Base-by-base conservation (phyloP, 2,329 filamentous ascomycete species). In the Calonectria crousiana region DNA sequence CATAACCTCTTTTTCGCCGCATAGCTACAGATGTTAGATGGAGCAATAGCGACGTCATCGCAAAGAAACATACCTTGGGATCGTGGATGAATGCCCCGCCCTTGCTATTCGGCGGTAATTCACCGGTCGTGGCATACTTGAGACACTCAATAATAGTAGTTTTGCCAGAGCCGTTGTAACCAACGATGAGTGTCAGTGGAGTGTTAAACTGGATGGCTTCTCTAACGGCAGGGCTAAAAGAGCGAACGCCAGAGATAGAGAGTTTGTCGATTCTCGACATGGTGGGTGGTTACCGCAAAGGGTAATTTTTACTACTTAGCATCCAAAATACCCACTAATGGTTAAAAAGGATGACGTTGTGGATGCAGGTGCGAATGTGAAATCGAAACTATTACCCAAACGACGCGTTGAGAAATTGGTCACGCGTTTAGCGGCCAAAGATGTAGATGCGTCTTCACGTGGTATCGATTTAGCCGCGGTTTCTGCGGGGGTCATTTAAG, bases 101-200 rank as follows among this genome's bases (percentile, higher is more conserved):
- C 79, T 93, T 94, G 87, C 93, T 96, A 87, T 98, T 98, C 38
- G 97, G 95, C 1, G 97, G 97, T 62, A 98, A 90, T 81, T 97
- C 94, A 71, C 97, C 97, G 10, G 96, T 98, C 23, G 97, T 98
- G 67, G 95, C 96, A 92, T 98, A 99, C 83, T 98, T 98, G 82
- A 99, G 93, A 84, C 95, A 98, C 85, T 99, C 97, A 85, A 99
- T 99, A 82, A 99, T 98, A 72, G 97, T 98, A 13, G 97, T 99
- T 87, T 99, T 99, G 75, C 97, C 97, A 1, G 96, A 98, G 70
- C 97, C 97, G 87, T 99, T 99, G 85, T 95, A 95, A 73, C 97
- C 97, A 73, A 99, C 97, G 79, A 99, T 99, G 75, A 99, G 90
- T 16, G 97, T 99, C 71, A 99, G 90, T 32, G 97, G 97, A 0